phyloP scores from a whole-genome alignment of 2,329 filamentous ascomycete species.

The Parasarocladium wereldwijsianum region DNA sequence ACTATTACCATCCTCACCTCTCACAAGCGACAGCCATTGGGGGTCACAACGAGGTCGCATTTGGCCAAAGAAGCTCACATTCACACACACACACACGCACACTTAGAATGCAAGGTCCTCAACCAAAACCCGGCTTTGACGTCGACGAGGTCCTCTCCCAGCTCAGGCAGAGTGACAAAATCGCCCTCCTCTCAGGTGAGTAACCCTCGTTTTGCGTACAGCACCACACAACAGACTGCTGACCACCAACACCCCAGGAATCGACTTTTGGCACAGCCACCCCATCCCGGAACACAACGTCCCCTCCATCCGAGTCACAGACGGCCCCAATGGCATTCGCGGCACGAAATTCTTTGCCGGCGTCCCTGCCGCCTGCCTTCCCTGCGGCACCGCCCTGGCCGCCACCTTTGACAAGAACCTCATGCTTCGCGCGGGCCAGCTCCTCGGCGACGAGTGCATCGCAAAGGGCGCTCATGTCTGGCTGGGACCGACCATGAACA shows the following conservation, averaged over 20 bases:
- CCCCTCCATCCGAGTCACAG: conserved; percentile 44
- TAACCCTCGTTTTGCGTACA: too few relatives aligned
- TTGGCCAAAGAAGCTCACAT: too few relatives aligned
- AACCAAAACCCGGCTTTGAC: conserved; percentile 3
- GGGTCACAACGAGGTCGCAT: too few relatives aligned
- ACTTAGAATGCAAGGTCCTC: conserved; percentile 3
- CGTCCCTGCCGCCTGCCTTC: conserved; percentile 17
- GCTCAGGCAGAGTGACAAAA: conserved; percentile 4
- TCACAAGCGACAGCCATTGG: too few relatives aligned
- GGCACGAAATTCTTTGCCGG: conserved; percentile 14
- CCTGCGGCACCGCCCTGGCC: conserved; percentile 27
- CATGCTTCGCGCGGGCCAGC: conserved; percentile 37
- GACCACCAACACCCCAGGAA: conserved; percentile 22
- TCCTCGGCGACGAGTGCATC: conserved; percentile 37
- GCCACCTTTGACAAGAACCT: conserved; percentile 48
- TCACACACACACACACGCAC: too few relatives aligned
- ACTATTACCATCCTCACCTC: too few relatives aligned
- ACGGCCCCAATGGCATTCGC: conserved; percentile 21
- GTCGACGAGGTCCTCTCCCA: conserved; percentile 4
- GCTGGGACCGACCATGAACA: conserved; percentile 47
- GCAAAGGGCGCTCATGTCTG: conserved; percentile 56
- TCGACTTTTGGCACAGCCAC: conserved; percentile 58
- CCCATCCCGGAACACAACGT: conserved; percentile 43
- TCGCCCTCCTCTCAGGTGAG: conserved; percentile 3
- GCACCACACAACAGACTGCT: neutral